Percentiles rank a stretch among this genome's conserved stretches.
These are phyloP conservation scores for Hydrangea macrophylla DNA, from an alignment of 148 eudicot species.

Conservation along the genomic window DNA sequence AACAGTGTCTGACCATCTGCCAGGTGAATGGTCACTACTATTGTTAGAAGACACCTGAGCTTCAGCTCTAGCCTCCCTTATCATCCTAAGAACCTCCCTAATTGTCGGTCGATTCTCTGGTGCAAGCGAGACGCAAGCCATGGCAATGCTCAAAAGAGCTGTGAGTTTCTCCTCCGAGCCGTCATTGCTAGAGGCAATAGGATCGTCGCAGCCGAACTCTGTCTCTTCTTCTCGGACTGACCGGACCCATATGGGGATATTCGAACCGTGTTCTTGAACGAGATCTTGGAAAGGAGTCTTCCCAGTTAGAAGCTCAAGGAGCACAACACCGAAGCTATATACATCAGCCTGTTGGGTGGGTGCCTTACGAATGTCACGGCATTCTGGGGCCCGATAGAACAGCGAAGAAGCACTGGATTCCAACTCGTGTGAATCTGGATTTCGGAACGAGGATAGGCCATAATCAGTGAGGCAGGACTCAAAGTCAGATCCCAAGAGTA, in stretches of 20 bases:
- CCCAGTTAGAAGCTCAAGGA: slow-evolving; percentile 82
- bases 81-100: slow-evolving; percentile 84
- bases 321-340: slow-evolving; percentile 82
- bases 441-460: slow-evolving; percentile 61
- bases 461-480: slow-evolving; percentile 95
- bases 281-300: slow-evolving; percentile 89
- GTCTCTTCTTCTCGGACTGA: slow-evolving; percentile 88
- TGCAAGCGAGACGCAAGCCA: slow-evolving; percentile 59
- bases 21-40: slow-evolving; percentile 94
- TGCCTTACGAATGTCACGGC: slow-evolving; percentile 44
- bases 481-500: slow-evolving; percentile 85
- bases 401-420: slow-evolving; percentile 76
- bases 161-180: slow-evolving; percentile 77
- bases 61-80: slow-evolving; percentile 71
- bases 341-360: slow-evolving; percentile 67
- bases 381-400: slow-evolving; percentile 89
- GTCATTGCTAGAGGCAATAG: slow-evolving; percentile 67
- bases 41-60: slow-evolving; percentile 82
- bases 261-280: slow-evolving; percentile 80
- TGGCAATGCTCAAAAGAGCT: slow-evolving; percentile 69
- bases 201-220: slow-evolving; percentile 77
- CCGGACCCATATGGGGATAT: slow-evolving; percentile 76
- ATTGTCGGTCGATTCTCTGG: slow-evolving; percentile 65
- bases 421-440: slow-evolving; percentile 57
- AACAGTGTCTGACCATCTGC: slow-evolving; percentile 97